Evolutionary conservation across 805 yeast genomes (phyloP).

Genomic region (Wickerhamomyces xylosicus): DNA sequence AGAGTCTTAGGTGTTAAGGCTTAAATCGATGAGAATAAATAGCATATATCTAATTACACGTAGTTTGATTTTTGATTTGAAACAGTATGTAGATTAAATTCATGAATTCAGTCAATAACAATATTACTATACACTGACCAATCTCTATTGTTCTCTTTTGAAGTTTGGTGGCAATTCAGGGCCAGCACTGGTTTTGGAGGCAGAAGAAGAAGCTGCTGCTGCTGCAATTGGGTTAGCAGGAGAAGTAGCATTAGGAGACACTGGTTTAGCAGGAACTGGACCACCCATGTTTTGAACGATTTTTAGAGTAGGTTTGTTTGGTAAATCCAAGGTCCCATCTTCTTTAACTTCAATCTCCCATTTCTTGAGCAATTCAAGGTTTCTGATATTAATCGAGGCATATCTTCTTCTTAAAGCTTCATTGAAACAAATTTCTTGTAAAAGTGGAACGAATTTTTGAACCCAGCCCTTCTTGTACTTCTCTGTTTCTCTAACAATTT

Average conservation of each 20-base stretch:
- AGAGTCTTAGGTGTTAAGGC: slow-evolving; percentile 58
- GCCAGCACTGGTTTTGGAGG: background rate
- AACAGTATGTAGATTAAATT: no score
- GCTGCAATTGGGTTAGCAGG: background rate
- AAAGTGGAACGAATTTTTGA: slow-evolving; percentile 59
- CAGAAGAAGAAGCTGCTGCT: slow-evolving; percentile 1
- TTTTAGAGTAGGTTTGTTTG: slow-evolving; percentile 7
- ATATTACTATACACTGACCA: background rate
- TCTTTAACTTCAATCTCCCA: slow-evolving; percentile 20
- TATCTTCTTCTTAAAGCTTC: slow-evolving; percentile 80
- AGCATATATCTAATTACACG: no score
- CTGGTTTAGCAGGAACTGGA: background rate
- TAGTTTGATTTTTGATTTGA: no score
- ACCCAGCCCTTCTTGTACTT: slow-evolving; percentile 71
- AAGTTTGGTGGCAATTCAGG: background rate
- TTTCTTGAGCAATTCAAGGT: slow-evolving; percentile 19
- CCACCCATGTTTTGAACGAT: slow-evolving; percentile 1
- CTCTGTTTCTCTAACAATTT: slow-evolving; percentile 68
- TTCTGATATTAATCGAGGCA: slow-evolving; percentile 29
- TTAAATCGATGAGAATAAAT: background rate
- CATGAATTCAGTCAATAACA: no score
- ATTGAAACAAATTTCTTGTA: slow-evolving; percentile 86
- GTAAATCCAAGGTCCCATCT: slow-evolving; percentile 11
- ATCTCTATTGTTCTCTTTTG: background rate
- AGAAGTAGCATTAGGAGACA: background rate